A percentile compares a stretch with the other conserved stretches of the same genome.
Evolutionary conservation across 441 rosid species (phyloP).

Genomic region (Syzygium syzygioides): DNA sequence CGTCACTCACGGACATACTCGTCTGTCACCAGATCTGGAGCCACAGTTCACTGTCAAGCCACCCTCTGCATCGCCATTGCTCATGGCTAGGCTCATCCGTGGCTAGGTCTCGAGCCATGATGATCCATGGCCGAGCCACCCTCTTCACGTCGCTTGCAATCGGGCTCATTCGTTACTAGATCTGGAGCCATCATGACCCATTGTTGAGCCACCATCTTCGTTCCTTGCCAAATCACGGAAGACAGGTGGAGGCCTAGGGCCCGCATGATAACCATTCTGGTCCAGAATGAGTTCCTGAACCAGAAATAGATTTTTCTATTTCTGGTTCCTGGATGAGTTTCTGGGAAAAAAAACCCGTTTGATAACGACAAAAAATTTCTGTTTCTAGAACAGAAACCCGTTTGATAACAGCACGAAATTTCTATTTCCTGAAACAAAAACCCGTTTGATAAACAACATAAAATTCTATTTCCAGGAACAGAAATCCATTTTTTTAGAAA

Average conservation of each 20-base stretch:
- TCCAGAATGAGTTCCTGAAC: no score
- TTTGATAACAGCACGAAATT: no score
- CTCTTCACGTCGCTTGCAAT: not conserved
- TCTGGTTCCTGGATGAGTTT: no score
- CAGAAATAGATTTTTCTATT: no score
- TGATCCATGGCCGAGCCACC: fast-evolving
- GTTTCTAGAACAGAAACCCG: no score
- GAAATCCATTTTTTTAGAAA: no score
- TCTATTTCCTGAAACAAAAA: no score
- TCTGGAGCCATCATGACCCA: not conserved
- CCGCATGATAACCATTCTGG: no score
- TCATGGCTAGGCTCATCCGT: not conserved
- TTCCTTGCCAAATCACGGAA: not conserved
- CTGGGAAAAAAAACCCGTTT: no score
- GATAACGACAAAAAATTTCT: no score
- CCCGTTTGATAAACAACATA: no score
- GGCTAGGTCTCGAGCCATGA: not conserved
- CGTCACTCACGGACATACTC: not conserved
- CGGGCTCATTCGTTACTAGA: not conserved
- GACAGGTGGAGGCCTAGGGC: not conserved
- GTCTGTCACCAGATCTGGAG: fast-evolving
- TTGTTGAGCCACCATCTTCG: not conserved
- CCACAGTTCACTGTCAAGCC: not conserved
- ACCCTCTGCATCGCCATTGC: not conserved
- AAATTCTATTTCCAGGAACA: no score